Evolutionary conservation across 1,284 basidiomycete species (phyloP), one percentile per base, ranked within the genome.

Genomic region (Hemileccinum hortonii): DNA sequence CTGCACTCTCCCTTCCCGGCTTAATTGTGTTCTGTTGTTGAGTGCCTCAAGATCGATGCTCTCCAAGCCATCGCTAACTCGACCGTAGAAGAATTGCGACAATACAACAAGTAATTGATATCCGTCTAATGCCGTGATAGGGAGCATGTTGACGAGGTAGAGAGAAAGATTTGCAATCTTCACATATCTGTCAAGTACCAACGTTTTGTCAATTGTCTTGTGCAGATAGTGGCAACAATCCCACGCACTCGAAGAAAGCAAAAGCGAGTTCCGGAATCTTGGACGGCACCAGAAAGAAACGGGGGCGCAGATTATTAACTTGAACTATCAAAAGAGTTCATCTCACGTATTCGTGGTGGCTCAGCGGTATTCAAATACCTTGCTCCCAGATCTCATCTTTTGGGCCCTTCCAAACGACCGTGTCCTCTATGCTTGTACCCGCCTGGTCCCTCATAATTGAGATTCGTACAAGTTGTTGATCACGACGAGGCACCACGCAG

Each of bases 131-230:
- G 72, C 68, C 3, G 78, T 76, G 19, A 90, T 65, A 0, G 88
- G 87, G 11, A 90, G 72, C 22, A 87, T 76, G 65, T 91, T 91
- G 69, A 90, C 81, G 55, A 89, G 68, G 64, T 78, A 90, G 1
- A 90, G 73, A 3, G 87, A 89, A 22, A 89, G 66, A 19, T 81
- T 83, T 0, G 85, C 75, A 61, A 79, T 77, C 35, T 74, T 69
- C 50, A 86, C 65, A 58, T 90, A 90, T 51, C 88, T 90, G 59
- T 47, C 3, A 21, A 29, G 9, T 26, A 26, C 2, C 29, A 29
- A 21, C 14, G 14, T 29, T 14, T 5, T 12, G 26, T 58, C 37
- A 44, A 18, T 30, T 21, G 33, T 41, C 10, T 37, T 16, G 6
- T 26, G n/a, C 14, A 16, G 21, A 16, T 3, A 38, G 38, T 33